Conservation (phyloP, 2,329 filamentous ascomycete genomes). For the Colletotrichum truncatum region DNA sequence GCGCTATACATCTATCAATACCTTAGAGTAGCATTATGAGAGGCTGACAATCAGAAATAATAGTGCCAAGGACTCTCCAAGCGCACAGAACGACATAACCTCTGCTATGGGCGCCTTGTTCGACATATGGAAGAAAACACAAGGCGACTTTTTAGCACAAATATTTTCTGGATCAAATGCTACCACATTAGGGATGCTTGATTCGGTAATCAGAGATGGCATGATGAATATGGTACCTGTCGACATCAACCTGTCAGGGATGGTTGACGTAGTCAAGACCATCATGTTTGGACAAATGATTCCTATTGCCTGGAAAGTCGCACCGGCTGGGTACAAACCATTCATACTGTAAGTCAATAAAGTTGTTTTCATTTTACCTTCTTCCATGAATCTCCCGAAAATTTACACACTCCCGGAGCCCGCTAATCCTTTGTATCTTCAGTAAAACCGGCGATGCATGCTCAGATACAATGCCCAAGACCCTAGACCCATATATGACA, state of each 20-base stretch:
- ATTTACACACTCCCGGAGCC: neutral
- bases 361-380: too few species aligned
- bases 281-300: constrained; percentile 16
- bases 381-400: neutral
- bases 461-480: constrained; percentile 1
- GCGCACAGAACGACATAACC: neutral
- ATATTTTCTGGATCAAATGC: constrained; percentile 1
- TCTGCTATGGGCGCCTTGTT: neutral
- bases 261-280: neutral
- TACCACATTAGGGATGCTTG: neutral
- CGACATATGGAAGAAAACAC: constrained; percentile 18
- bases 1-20: neutral
- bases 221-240: constrained; percentile 16
- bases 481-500: constrained; percentile 3
- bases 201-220: neutral
- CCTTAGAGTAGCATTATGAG: too few species aligned
- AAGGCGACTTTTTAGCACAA: neutral
- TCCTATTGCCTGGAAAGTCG: neutral
- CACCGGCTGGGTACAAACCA: neutral
- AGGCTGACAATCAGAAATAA: neutral
- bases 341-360: constrained; percentile 16
- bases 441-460: constrained; percentile 9
- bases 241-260: constrained; percentile 5
- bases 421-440: too few species aligned
- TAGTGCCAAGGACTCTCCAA: neutral